Conservation (phyloP, 2,329 filamentous ascomycete species). For the Sclerotinia borealis region DNA sequence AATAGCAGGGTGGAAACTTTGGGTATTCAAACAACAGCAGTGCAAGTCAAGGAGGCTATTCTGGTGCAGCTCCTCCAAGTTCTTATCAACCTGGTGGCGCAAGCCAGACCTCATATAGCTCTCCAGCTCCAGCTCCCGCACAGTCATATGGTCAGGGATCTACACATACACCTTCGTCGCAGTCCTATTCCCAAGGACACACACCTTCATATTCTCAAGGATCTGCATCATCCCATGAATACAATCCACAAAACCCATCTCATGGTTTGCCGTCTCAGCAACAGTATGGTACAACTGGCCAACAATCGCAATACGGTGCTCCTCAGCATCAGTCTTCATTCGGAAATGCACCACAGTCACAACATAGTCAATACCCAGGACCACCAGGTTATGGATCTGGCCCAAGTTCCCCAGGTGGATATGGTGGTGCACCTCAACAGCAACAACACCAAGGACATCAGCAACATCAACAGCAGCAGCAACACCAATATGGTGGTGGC, state of each 20-base stretch:
- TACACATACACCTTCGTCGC: slow-evolving; percentile 10
- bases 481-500: slow-evolving; percentile 3
- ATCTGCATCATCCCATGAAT: slow-evolving; percentile 7
- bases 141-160: slow-evolving; percentile 3
- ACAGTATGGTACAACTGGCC: slow-evolving; percentile 14
- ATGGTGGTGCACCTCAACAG: slow-evolving; percentile 9
- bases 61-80: slow-evolving; percentile 55
- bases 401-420: slow-evolving; percentile 11
- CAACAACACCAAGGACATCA: background rate
- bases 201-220: slow-evolving; percentile 3
- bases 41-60: slow-evolving; percentile 47
- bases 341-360: slow-evolving; percentile 14
- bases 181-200: slow-evolving; percentile 12
- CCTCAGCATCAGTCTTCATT: slow-evolving; percentile 24
- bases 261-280: slow-evolving; percentile 6
- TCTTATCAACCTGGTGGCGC: slow-evolving; percentile 45
- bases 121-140: slow-evolving; percentile 13
- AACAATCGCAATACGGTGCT: slow-evolving; percentile 26
- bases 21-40: slow-evolving; percentile 52
- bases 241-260: slow-evolving; percentile 7
- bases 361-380: slow-evolving; percentile 18
- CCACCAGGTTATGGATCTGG: slow-evolving; percentile 16
- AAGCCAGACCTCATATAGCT: slow-evolving; percentile 18
- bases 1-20: slow-evolving; percentile 45
- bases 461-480: background rate